These are phyloP conservation scores for Erysimum pusillum DNA, from an alignment of 441 rosid species.

Conservation along the genomic window DNA sequence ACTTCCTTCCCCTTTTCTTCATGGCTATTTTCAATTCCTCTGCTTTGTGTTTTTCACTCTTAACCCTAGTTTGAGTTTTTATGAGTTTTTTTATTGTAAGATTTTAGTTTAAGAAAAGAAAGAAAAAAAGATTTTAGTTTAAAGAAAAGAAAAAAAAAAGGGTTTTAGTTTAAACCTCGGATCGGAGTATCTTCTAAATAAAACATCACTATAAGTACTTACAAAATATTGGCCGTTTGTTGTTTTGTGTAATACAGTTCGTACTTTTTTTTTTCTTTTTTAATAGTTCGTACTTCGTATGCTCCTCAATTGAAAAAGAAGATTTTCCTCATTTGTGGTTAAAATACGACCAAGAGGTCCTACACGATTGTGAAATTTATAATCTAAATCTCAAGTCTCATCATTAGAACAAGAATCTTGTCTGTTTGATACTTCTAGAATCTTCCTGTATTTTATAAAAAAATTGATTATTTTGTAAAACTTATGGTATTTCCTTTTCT, in stretches of 20 bases:
- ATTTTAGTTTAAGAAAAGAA: no score
- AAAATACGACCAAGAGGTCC: neutral
- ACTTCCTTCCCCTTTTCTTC: neutral
- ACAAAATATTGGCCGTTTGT: neutral
- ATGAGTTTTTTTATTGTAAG: no score
- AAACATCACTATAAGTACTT: conserved; percentile 8
- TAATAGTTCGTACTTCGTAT: no score
- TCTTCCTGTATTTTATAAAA: neutral
- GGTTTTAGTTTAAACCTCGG: neutral
- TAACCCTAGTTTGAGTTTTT: no score
- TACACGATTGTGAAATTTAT: neutral
- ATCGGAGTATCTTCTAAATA: neutral
- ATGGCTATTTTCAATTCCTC: neutral
- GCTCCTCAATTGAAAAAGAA: neutral
- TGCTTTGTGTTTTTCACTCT: no score
- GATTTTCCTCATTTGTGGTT: neutral
- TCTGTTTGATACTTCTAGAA: neutral
- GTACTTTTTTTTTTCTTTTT: no score
- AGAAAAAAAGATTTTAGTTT: neutral
- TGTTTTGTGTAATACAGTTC: neutral
- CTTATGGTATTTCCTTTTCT: conserved; percentile 37
- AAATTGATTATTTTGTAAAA: no score
- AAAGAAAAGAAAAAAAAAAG: no score
- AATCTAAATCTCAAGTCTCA: neutral
- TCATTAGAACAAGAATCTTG: neutral